Percentiles rank a stretch among this genome's conserved stretches.
Conservation (phyloP, 768 basidiomycete species). For the Ramaria rubella region DNA sequence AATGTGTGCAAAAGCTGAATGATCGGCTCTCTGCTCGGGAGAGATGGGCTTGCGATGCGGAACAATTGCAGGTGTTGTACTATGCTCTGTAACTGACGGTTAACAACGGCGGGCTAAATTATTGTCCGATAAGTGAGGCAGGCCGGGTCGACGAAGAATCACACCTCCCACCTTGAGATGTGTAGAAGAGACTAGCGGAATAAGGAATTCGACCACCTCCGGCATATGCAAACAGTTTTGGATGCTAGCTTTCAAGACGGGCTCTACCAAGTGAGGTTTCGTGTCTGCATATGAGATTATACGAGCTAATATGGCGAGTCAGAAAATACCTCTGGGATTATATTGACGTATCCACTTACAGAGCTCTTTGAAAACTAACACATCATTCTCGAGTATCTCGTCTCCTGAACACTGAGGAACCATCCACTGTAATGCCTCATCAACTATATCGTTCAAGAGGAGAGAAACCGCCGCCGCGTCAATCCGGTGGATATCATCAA, state of each 20-base stretch:
- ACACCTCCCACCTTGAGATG: slow-evolving; percentile 53
- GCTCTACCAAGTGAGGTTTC: slow-evolving; percentile 62
- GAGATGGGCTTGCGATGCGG: slow-evolving; percentile 31
- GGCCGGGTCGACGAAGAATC: background rate
- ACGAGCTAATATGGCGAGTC: background rate
- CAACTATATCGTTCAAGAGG: slow-evolving; percentile 30
- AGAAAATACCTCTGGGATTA: background rate
- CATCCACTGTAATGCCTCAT: slow-evolving; percentile 48
- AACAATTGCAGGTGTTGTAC: slow-evolving; percentile 64
- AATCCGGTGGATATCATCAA: background rate
- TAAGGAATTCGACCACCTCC: slow-evolving; percentile 23
- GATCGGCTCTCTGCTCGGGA: slow-evolving; percentile 23
- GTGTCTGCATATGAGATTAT: slow-evolving; percentile 27
- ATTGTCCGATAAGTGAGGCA: background rate
- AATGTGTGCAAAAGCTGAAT: slow-evolving; percentile 54
- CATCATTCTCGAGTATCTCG: slow-evolving; percentile 8
- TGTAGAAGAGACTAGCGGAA: slow-evolving; percentile 32
- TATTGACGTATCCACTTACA: background rate
- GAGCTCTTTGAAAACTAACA: background rate
- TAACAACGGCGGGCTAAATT: slow-evolving; percentile 58
- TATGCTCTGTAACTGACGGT: slow-evolving; percentile 68
- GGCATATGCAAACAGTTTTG: slow-evolving; percentile 49
- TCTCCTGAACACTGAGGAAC: slow-evolving; percentile 39
- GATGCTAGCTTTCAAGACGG: slow-evolving; percentile 55
- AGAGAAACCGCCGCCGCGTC: background rate